Evolutionary conservation across 306 rosid species (phyloP), one percentile per base, ranked within the genome.

Genomic region (Rosa persica): DNA sequence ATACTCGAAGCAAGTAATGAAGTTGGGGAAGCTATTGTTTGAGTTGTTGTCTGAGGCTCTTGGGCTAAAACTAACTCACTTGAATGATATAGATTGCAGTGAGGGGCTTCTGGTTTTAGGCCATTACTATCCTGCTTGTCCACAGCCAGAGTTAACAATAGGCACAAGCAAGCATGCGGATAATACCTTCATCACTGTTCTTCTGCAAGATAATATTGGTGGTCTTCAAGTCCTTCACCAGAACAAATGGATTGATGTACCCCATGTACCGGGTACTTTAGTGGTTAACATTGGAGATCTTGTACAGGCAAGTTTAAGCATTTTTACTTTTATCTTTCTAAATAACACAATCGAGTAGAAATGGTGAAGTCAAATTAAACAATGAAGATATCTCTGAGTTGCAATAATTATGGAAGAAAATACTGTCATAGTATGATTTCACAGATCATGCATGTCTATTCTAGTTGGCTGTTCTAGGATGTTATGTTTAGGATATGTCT

Each of bases 151-250:
- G 13, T n/a, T 72, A 47, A 79, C 77, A 8, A 17, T 73, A 13
- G 79, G 79, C 10, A 3, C 74, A 8, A 73, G 8, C 17, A 81
- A 70, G 67, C 91, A 90, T 25, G 30, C 81, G 1, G 88, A 88
- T 68, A 13, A 39, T 22, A 70, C 17, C 73, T 89, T 89, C 61
- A 40, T 89, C 54, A 81, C 90, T 0, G 65, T 89, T 30, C 77
- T 89, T 78, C 80, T 87, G 34, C 93, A 87, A 80, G 83, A 87
- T 62, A 81, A 85, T 67, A 30, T 89, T 3, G 93, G 93, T 22
- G 89, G 90, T 51, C 89, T 87, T 22, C 90, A 89, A 76, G 76
- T 81, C 78, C 77, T 81, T 67, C 73, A 77, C 16, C 39, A 61
- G 34, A 58, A 78, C 23, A 20, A 27, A 11, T 78, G 82, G 82